Evolutionary conservation across 305 asterid species (phyloP), one percentile per base, ranked within the genome.

Genomic region (Fraxinus sp.): DNA sequence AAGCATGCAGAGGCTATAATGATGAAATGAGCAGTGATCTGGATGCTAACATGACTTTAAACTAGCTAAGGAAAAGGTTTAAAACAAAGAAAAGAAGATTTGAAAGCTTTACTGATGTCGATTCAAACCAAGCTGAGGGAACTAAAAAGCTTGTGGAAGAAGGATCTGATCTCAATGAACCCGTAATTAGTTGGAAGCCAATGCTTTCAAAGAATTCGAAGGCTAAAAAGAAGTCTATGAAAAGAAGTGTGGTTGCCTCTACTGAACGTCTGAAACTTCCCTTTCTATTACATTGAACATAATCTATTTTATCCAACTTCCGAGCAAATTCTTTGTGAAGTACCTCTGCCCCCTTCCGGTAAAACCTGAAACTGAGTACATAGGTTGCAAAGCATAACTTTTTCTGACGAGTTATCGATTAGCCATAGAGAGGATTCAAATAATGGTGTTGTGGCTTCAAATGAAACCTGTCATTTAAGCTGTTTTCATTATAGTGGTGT

Each of bases 81-180:
- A 86, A 81, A 82, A 43, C 83, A 79, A 89, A 80, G 84, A 89
- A 89, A 83, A 83, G 90, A 74, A 85, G 83, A 52, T 78, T n/a
- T 66, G 79, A 81, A 79, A 84, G 16, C 72, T 72, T 55, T 76
- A 22, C 33, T 64, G 35, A 24, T 24, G 73, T 5, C 5, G 62
- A 7, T 30, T 72, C 77, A 24, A 33, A 77, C 66, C 82, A 81
- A 73, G 76, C 36, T n/a, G 46, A 26, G 7, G 20, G 26, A 46
- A 71, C 82, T 80, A 33, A 22, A 81, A 85, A 79, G 64, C 75
- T 62, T 16, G 81, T n/a, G 30, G 91, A 87, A 80, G 87, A 83
- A 37, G 86, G 85, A n/a, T 77, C 82, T 80, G 89, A 89, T 83
- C 88, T 89, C 10, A 28, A 79, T 22, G 87, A 70, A 41, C 88